Evolutionary conservation across 2,329 filamentous ascomycete species (phyloP).

Genomic region (Pseudogymnoascus sp.): DNA sequence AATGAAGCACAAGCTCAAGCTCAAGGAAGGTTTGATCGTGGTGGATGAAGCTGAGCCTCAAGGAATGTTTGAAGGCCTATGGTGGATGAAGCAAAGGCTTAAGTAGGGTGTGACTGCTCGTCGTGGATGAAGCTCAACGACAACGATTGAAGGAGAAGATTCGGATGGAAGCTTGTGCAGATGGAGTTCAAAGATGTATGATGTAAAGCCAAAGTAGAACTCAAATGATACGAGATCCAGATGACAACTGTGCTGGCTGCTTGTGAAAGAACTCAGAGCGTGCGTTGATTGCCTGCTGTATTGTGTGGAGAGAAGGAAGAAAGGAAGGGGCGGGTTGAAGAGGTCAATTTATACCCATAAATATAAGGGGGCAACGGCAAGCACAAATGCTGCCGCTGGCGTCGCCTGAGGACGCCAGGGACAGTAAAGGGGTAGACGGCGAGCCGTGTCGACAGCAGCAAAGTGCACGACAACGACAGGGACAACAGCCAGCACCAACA

Average conservation of each 20-base stretch:
- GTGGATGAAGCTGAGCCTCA: too few species aligned
- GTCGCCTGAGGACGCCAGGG: neutral
- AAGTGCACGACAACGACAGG: neutral
- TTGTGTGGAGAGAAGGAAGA: neutral
- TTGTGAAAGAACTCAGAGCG: neutral
- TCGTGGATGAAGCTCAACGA: neutral
- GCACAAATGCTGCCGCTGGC: neutral
- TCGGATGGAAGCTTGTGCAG: neutral
- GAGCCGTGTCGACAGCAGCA: neutral
- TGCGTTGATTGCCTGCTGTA: neutral
- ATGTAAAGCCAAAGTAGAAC: neutral
- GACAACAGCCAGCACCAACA: neutral
- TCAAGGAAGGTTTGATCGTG: too few species aligned
- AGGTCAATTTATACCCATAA: neutral
- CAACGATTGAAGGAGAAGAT: neutral
- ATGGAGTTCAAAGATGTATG: neutral
- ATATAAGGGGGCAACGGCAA: neutral
- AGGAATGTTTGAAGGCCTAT: neutral
- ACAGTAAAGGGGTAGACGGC: neutral
- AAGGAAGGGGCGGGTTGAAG: neutral
- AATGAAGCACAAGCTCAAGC: too few species aligned
- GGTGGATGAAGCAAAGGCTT: neutral
- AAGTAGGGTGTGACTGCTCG: neutral
- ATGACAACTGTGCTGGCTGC: neutral
- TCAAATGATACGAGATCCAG: neutral